Percentiles rank a stretch among this genome's conserved stretches.
Conservation (phyloP, 371 early-diverging fungal genomes). For the Catenaria anguillulae region DNA sequence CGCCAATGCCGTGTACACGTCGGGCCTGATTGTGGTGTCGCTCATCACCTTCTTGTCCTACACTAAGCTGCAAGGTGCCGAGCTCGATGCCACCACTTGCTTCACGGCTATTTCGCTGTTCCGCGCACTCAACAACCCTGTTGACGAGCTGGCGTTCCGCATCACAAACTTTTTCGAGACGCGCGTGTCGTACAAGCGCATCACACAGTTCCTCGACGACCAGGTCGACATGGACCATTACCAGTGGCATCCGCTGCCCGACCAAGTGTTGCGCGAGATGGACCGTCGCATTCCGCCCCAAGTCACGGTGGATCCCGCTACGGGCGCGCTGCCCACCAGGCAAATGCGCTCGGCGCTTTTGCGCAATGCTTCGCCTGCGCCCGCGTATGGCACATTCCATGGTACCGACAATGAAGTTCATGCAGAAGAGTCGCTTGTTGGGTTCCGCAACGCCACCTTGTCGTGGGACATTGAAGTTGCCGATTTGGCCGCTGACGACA, state of each 20-base stretch:
- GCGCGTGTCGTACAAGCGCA: slow-evolving; percentile 1
- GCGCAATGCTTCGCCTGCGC: background rate
- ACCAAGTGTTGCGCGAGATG: background rate
- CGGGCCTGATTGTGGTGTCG: background rate
- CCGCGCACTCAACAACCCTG: background rate
- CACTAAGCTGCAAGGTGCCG: background rate
- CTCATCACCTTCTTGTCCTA: slow-evolving; percentile 2
- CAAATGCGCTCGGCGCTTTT: background rate
- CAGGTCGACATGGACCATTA: background rate
- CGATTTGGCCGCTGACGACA: background rate
- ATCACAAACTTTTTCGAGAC: slow-evolving; percentile 3
- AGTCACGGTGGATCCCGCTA: background rate
- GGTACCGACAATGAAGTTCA: too few species aligned
- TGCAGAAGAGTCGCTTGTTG: background rate
- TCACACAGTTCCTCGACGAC: background rate
- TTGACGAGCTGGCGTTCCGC: slow-evolving; percentile 5
- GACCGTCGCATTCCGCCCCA: too few species aligned
- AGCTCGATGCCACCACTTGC: background rate
- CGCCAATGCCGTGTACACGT: slow-evolving; percentile 3
- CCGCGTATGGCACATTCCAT: background rate
- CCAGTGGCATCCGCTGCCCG: background rate
- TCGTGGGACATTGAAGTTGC: background rate
- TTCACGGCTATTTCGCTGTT: background rate
- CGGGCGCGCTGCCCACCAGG: too few species aligned
- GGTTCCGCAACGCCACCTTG: slow-evolving; percentile 2